Conservation (phyloP, 805 yeast genomes). For the Ogataea chonburiensis region DNA sequence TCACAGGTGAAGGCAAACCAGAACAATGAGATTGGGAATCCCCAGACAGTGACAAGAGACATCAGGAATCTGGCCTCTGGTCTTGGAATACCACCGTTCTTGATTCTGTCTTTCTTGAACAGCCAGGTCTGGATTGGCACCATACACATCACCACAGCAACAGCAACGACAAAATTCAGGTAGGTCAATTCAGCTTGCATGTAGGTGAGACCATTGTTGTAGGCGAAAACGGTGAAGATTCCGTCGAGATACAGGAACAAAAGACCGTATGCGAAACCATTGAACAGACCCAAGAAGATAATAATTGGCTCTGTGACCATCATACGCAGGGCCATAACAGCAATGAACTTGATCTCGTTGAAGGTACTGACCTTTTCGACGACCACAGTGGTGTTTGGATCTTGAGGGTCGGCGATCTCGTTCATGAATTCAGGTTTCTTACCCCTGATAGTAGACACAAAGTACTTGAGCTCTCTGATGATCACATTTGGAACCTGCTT, state of each 20-base stretch:
- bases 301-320: constrained; percentile 37
- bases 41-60: constrained; percentile 37
- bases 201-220: constrained; percentile 32
- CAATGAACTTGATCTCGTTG: constrained; percentile 32
- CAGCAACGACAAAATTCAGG: constrained; percentile 38
- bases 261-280: constrained; percentile 38
- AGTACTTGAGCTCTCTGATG: constrained; percentile 28
- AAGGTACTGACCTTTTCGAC: constrained; percentile 26
- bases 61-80: constrained; percentile 37
- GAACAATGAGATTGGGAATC: constrained; percentile 36
- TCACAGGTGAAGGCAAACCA: constrained; percentile 37
- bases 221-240: constrained; percentile 36
- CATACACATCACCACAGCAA: constrained; percentile 26
- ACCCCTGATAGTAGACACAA: constrained; percentile 16
- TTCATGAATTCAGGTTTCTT: constrained; percentile 24
- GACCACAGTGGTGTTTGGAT: constrained; percentile 22
- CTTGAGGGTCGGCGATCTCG: constrained; percentile 18
- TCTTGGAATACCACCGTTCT: constrained; percentile 34
- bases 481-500: constrained; percentile 24
- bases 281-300: constrained; percentile 34
- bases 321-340: constrained; percentile 34
- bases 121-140: constrained; percentile 35
- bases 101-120: constrained; percentile 31
- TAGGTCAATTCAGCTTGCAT: constrained; percentile 36
- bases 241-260: constrained; percentile 38